Conservation (phyloP, 2,329 filamentous ascomycete species). For the Nigrospora osmanthi region DNA sequence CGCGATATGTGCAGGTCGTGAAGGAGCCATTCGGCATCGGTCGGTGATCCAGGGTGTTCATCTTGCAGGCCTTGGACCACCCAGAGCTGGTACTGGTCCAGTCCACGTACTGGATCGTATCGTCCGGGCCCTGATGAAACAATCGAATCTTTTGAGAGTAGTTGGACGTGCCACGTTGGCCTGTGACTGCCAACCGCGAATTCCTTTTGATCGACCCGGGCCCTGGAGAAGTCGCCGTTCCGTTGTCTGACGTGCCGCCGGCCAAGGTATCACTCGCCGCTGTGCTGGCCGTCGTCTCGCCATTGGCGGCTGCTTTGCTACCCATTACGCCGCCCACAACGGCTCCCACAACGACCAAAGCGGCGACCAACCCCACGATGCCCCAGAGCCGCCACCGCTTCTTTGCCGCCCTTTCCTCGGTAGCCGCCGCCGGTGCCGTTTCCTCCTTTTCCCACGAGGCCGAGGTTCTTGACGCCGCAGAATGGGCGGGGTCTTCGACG, state of each 20-base stretch:
- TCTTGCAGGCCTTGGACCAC: conserved; percentile 9
- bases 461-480: too few species aligned
- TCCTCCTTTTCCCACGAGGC: too few species aligned
- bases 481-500: conserved; percentile 4
- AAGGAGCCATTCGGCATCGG: conserved; percentile 11
- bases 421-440: too few species aligned
- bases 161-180: conserved; percentile 7
- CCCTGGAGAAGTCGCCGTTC: background rate
- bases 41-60: conserved; percentile 10
- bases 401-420: too few species aligned
- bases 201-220: conserved; percentile 7
- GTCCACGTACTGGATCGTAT: conserved; percentile 10
- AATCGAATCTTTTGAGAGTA: conserved; percentile 9
- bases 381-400: conserved; percentile 5
- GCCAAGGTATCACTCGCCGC: too few species aligned
- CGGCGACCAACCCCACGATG: conserved; percentile 5
- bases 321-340: conserved; percentile 10
- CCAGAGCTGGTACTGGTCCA: conserved; percentile 7
- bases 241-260: background rate
- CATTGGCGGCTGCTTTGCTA: background rate
- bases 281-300: too few species aligned
- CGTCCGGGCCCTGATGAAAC: conserved; percentile 12
- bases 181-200: conserved; percentile 12
- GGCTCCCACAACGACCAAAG: conserved; percentile 7
- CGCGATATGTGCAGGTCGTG: conserved; percentile 9